phyloP scores from a whole-genome alignment of 352 stramenopile species.

The Pythium aquatile region DNA sequence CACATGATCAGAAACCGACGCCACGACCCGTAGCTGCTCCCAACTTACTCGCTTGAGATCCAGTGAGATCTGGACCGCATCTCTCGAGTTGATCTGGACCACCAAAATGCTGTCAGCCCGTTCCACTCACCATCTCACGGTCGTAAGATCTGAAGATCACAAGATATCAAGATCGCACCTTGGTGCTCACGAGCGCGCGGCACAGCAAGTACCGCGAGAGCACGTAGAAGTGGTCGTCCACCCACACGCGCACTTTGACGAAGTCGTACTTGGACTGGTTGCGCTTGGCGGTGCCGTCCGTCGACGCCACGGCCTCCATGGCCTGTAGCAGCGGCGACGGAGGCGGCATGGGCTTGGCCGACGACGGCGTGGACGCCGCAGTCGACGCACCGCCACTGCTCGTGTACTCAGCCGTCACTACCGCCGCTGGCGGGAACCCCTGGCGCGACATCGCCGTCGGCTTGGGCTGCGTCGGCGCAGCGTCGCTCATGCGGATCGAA shows the following conservation, averaged over 20 bases:
- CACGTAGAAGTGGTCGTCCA: conserved; percentile 89
- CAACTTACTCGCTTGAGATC: conserved; percentile 78
- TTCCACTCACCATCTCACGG: not conserved
- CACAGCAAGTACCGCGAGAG: conserved; percentile 85
- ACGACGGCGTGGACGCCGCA: conserved; percentile 12
- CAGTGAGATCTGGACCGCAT: conserved; percentile 86
- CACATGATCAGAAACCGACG: not conserved
- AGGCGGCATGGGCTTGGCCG: conserved; percentile 30
- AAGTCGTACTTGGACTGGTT: conserved; percentile 92
- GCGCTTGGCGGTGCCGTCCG: conserved; percentile 50
- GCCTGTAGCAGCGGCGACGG: conserved; percentile 33
- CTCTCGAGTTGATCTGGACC: conserved; percentile 73
- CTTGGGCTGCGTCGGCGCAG: conserved; percentile 12
- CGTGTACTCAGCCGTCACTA: not conserved
- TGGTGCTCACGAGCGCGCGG: conserved; percentile 80
- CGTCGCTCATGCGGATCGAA: conserved; percentile 5
- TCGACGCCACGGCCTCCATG: conserved; percentile 41
- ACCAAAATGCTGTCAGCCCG: not conserved
- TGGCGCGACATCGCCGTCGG: not conserved
- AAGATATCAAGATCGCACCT: conserved; percentile 36
- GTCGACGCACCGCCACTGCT: not conserved
- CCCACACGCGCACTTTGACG: conserved; percentile 88
- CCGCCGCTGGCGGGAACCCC: conserved; percentile 32
- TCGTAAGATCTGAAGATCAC: not conserved
- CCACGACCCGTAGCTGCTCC: not conserved